A percentile compares a stretch with the other conserved stretches of the same genome.
These are phyloP conservation scores for Pelagomonas calceolata DNA, from an alignment of 108 stramenopile species.

Conservation along the genomic window DNA sequence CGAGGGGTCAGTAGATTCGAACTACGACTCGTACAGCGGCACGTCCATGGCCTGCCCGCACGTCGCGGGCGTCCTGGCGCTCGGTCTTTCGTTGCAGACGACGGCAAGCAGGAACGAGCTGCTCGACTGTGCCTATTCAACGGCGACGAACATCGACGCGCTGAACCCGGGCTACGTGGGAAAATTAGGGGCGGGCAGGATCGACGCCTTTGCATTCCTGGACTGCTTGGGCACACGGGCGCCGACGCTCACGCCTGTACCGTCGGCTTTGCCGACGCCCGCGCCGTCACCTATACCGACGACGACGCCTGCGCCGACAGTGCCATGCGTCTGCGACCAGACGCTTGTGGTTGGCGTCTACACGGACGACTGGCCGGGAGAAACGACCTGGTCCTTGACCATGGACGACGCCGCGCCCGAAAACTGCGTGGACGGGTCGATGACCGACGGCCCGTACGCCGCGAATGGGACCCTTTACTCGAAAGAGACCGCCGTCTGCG, in stretches of 20 bases:
- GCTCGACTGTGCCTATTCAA: not conserved
- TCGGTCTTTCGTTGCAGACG: not conserved
- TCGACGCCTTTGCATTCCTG: not conserved
- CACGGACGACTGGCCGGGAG: too few species aligned
- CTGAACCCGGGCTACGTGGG: not conserved
- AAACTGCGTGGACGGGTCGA: too few species aligned
- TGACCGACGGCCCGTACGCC: too few species aligned
- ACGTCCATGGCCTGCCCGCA: constrained; percentile 27
- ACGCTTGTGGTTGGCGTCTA: too few species aligned
- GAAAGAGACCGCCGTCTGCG: not conserved
- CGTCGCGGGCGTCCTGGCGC: constrained; percentile 14
- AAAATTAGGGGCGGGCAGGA: not conserved
- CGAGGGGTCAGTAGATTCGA: not conserved
- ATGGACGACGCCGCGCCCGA: too few species aligned
- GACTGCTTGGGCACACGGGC: not conserved
- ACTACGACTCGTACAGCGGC: constrained; percentile 4
- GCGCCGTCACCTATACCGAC: not conserved
- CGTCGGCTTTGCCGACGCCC: not conserved
- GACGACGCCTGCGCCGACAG: not conserved
- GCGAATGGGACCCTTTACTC: not conserved
- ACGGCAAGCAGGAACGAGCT: not conserved
- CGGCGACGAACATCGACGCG: not conserved
- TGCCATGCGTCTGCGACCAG: too few species aligned
- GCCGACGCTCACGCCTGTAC: not conserved
- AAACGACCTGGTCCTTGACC: too few species aligned